These are phyloP conservation scores for Backusella parvicylindrica DNA, from an alignment of 192 early-diverging fungal species.

Conservation along the genomic window DNA sequence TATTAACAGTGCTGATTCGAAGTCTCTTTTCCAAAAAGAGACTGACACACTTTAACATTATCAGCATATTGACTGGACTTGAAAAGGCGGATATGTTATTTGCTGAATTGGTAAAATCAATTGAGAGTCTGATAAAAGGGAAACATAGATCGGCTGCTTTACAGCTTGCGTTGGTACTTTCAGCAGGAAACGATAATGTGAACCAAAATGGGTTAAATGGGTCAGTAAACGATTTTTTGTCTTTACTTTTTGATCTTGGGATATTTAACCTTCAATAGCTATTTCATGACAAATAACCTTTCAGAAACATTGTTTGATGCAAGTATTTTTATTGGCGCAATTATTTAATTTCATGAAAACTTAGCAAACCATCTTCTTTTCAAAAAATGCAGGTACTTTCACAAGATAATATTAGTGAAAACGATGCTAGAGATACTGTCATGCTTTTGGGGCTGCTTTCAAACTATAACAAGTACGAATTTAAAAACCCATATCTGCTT, in stretches of 20 bases:
- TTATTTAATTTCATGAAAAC: not conserved
- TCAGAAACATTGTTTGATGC: constrained; percentile 43
- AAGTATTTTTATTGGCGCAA: not conserved
- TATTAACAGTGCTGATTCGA: constrained; percentile 33
- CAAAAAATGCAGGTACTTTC: constrained; percentile 33
- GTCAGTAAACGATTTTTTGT: not conserved
- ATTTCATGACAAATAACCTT: constrained; percentile 51
- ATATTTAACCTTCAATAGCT: constrained; percentile 12
- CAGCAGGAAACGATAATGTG: constrained; percentile 51
- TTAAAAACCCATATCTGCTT: constrained; percentile 43
- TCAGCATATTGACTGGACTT: constrained; percentile 42
- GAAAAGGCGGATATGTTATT: constrained; percentile 32
- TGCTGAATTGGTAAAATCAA: not conserved
- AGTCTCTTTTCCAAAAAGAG: constrained; percentile 48
- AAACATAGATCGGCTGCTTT: constrained; percentile 1
- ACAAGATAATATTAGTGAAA: constrained; percentile 23
- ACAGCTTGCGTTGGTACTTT: constrained; percentile 30
- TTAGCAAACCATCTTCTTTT: not conserved
- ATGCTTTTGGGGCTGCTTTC: constrained; percentile 46
- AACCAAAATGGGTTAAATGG: constrained; percentile 59
- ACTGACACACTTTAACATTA: constrained; percentile 54
- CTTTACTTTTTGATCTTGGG: not conserved
- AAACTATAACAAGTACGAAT: constrained; percentile 59
- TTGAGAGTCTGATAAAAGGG: constrained; percentile 2
- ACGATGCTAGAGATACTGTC: constrained; percentile 36